phyloP scores from a whole-genome alignment of 345 rosid genomes.

The Geranium rotundifolium region DNA sequence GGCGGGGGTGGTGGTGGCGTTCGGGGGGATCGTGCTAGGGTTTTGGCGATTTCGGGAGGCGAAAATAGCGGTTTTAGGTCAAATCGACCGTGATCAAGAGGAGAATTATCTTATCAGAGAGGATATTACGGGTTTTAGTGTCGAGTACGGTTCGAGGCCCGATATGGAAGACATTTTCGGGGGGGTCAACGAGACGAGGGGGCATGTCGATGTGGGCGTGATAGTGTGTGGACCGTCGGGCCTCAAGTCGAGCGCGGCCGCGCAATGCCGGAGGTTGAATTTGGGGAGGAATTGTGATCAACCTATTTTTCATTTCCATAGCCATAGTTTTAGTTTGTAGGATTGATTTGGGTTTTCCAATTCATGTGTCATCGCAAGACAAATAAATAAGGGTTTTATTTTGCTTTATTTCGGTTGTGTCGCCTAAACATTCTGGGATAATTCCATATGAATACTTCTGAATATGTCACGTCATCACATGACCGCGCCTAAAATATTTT shows the following conservation, averaged over 20 bases:
- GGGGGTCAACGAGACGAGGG: conserved; percentile 40
- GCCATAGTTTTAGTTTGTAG: conserved; percentile 75
- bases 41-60: conserved; percentile 68
- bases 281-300: conserved; percentile 24
- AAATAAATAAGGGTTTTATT: too few species aligned
- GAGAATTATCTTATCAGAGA: too few species aligned
- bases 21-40: conserved; percentile 57
- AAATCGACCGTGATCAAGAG: too few species aligned
- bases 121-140: background rate
- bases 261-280: conserved; percentile 56
- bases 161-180: conserved; percentile 66
- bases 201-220: conserved; percentile 67
- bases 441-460: too few species aligned
- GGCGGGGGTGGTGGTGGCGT: conserved; percentile 44
- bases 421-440: too few species aligned
- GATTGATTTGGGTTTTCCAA: too few species aligned
- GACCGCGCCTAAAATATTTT: too few species aligned
- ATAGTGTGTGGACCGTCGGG: conserved; percentile 73
- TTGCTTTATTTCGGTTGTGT: too few species aligned
- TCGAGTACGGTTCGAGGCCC: conserved; percentile 71
- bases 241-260: conserved; percentile 65
- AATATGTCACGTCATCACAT: too few species aligned
- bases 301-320: conserved; percentile 62
- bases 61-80: conserved; percentile 1
- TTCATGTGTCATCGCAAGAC: too few species aligned